These are phyloP conservation scores for Heliamphora pulchella DNA, from an alignment of 179 eudicot genomes.

Conservation along the genomic window DNA sequence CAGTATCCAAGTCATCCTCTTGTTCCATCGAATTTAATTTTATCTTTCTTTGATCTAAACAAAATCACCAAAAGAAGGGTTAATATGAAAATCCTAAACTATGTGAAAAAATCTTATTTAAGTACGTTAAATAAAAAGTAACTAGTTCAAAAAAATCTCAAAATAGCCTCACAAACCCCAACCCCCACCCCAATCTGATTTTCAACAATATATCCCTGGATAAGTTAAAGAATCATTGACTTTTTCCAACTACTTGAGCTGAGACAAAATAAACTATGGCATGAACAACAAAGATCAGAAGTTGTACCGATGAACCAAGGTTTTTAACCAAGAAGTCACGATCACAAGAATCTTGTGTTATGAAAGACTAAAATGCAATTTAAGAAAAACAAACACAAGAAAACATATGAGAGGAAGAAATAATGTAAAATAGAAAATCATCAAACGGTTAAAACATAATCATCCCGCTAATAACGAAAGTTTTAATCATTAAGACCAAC, in stretches of 20 bases:
- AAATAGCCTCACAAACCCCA: no score
- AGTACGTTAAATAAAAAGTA: neutral
- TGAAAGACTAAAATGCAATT: slow-evolving; percentile 71
- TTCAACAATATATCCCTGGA: no score
- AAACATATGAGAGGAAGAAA: neutral
- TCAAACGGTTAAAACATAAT: no score
- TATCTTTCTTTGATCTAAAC: slow-evolving; percentile 51
- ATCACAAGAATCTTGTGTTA: slow-evolving; percentile 84
- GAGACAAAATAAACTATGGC: no score
- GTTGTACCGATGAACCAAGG: slow-evolving; percentile 48
- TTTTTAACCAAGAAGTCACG: slow-evolving; percentile 62
- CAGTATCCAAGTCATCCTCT: slow-evolving; percentile 55
- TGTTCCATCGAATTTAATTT: slow-evolving; percentile 41
- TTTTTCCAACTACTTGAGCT: no score
- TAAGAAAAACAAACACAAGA: slow-evolving; percentile 5
- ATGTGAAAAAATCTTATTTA: neutral
- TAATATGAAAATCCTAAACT: slow-evolving; percentile 11
- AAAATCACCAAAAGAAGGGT: neutral
- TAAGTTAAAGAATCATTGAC: no score
- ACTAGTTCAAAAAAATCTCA: no score
- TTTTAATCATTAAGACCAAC: no score
- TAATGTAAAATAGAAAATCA: neutral
- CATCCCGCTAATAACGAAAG: no score
- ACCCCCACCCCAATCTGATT: no score
- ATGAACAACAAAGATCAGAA: no score